Evolutionary conservation across 148 eudicot genomes (phyloP).

Genomic region (Rhododendron griersonianum): DNA sequence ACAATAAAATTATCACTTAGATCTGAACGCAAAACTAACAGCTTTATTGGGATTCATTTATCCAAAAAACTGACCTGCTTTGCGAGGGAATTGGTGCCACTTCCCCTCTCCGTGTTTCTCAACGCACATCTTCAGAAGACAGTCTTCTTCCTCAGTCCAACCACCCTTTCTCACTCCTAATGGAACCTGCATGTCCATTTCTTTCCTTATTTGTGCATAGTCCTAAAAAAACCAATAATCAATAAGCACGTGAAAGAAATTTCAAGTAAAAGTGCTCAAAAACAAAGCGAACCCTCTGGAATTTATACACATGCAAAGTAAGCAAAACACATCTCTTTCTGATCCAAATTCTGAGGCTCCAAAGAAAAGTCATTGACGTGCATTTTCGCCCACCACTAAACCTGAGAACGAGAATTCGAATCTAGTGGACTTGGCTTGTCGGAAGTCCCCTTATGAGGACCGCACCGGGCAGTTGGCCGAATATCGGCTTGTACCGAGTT

Average conservation of each 20-base stretch:
- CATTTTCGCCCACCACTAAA: neutral
- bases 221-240: too few species aligned
- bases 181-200: neutral
- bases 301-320: neutral
- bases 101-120: neutral
- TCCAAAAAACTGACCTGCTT: neutral
- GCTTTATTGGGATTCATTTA: too few species aligned
- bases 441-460: too few species aligned
- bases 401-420: neutral
- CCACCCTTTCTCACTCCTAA: constrained; percentile 28
- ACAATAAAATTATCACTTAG: too few species aligned
- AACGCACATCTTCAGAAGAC: constrained; percentile 1
- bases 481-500: too few species aligned
- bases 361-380: neutral
- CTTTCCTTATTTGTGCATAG: neutral
- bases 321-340: neutral
- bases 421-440: too few species aligned
- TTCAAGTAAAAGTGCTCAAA: neutral
- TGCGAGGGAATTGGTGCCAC: constrained; percentile 1
- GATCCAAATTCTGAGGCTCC: neutral
- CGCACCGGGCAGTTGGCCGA: too few species aligned
- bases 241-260: neutral
- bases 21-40: too few species aligned
- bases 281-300: neutral
- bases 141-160: constrained; percentile 38